Evolutionary conservation across 768 basidiomycete species (phyloP), one percentile per base, ranked within the genome.

Genomic region (Kwoniella dejecticola): DNA sequence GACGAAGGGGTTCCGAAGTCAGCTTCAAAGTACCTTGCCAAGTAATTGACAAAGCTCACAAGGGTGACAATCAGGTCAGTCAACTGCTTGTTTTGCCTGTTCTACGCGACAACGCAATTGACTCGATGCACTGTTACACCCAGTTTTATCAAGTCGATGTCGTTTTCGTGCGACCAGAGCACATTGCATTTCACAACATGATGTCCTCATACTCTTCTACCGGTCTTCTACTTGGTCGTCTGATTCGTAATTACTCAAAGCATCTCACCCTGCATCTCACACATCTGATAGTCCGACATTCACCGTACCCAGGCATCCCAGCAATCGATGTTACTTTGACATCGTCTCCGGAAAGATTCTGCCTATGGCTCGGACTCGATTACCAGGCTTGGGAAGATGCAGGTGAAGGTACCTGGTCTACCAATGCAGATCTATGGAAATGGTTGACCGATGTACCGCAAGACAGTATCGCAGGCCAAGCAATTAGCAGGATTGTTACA

Each of bases 121-220:
- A 27, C 27, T 45, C 7, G 36, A 19, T 21, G 57, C 15, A 11
- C 48, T 24, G 4, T 26, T 19, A 21, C 8, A n/a, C 21, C 13
- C 50, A 74, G 72, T 69, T 69, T 42, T 74, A 65, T 42, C 68
- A 71, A 56, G 40, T 74, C 52, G 72, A 74, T 45, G 44, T 69
- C n/a, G 24, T 69, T 17, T 47, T 71, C 21, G 47, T 65, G 10
- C 64, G 57, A 3, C 53, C 66, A 15, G 15, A 19, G 12, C 36
- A 19, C 17, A 26, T 68, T 48, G n/a, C 31, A 11, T 71, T 71
- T 62, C 42, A 23, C 40, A 45, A 53, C 33, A 42, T 69, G 12
- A 41, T 50, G 30, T 45, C 55, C 7, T 68, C 70, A 1, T 71
- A 68, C 53, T 60, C 62, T 6, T 53, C 57, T 12, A 62, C 60